Evolutionary conservation across 2,329 filamentous ascomycete species (phyloP), one percentile per base, ranked within the genome.

Genomic region (Sarocladium strictum): DNA sequence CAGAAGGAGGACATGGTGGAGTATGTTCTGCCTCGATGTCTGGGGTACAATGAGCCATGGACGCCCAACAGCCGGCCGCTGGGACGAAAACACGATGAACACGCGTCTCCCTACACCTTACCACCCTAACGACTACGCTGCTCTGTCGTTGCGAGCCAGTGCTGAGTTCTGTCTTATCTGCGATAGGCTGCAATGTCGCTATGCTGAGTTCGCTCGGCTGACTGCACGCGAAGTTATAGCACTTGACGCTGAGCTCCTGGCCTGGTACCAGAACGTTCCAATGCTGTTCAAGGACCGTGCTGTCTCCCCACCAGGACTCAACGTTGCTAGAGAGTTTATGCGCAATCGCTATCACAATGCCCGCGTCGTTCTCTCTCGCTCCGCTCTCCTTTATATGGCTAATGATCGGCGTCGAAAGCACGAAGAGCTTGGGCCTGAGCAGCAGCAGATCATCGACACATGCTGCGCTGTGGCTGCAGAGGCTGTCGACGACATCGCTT

Each of bases 21-120:
- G 79, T 54, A 69, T 88, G 19, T 86, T 87, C 67, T 85, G 84
- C 63, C 74, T 89, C 33, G 86, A 89, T 64, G 86, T 84, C 0
- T 89, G 85, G 85, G 85, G 82, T 1, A 83, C 80, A 32, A 86
- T 85, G 54, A 88, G 84, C 2, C 78, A 87, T 60, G 85, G 86
- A 7, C 76, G 85, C 45, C 85, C 85, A n/a, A 62, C 54, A 50
- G 64, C 62, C 53, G 65, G 62, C 29, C 60, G 61, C 10, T 65
- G 64, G 63, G 64, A 68, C 3, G 57, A 53, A n/a, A 61, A 50
- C 5, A 64, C 65, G 7, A 68, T 68, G 66, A 63, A 67, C 54
- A 65, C 64, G 0, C 56, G 55, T 4, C 56, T 65, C 1, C 65
- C 65, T 0, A 60, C 57, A 6, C 54, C 58, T 3, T 27, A 26